phyloP scores from a whole-genome alignment of 2,329 filamentous ascomycete species.

The Fonsecaea monophora region DNA sequence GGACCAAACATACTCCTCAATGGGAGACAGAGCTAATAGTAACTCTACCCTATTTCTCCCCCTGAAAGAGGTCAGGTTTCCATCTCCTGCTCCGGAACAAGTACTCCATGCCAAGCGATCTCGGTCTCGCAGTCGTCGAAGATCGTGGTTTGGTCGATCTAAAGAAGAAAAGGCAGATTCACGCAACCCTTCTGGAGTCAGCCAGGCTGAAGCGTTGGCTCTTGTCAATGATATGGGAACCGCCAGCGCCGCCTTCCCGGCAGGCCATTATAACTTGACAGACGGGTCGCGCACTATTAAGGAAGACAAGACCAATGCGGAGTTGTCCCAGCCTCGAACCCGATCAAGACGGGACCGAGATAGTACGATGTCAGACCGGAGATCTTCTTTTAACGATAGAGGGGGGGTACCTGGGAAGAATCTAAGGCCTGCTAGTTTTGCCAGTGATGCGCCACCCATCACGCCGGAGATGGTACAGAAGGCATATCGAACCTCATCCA shows the following conservation, averaged over 20 bases:
- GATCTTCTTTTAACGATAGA: slow-evolving; percentile 37
- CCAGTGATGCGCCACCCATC: slow-evolving; percentile 36
- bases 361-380: slow-evolving; percentile 13
- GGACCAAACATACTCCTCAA: slow-evolving; percentile 33
- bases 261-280: slow-evolving; percentile 36
- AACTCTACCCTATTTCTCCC: slow-evolving; percentile 30
- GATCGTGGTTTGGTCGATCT: slow-evolving; percentile 35
- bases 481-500: slow-evolving; percentile 31
- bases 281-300: slow-evolving; percentile 35
- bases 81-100: slow-evolving; percentile 35
- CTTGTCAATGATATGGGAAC: slow-evolving; percentile 37
- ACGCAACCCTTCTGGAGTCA: slow-evolving; percentile 22
- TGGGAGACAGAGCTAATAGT: slow-evolving; percentile 26
- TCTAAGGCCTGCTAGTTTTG: slow-evolving; percentile 32
- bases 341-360: slow-evolving; percentile 30
- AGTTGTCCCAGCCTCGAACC: slow-evolving; percentile 33
- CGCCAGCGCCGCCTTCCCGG: slow-evolving; percentile 29
- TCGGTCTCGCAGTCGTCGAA: slow-evolving; percentile 30
- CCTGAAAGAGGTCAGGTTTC: slow-evolving; percentile 35
- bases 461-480: slow-evolving; percentile 35
- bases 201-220: slow-evolving; percentile 24
- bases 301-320: slow-evolving; percentile 36
- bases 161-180: slow-evolving; percentile 29
- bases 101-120: slow-evolving; percentile 18
- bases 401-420: slow-evolving; percentile 38